Percentiles rank a stretch among this genome's conserved stretches.
phyloP scores from a whole-genome alignment of 345 rosid species.

The Salix suchowensis region DNA sequence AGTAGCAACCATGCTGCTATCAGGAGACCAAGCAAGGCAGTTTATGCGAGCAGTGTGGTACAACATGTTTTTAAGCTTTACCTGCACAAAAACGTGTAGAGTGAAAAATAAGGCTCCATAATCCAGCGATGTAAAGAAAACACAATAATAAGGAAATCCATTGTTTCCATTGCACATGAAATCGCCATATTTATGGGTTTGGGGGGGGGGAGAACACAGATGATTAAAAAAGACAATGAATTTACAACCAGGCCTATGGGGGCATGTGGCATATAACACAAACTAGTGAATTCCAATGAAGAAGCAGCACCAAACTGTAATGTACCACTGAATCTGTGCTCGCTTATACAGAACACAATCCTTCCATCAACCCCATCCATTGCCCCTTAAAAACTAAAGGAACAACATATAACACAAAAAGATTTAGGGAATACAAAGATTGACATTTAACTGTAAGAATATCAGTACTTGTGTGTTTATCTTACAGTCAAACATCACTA shows the following conservation, averaged over 20 bases:
- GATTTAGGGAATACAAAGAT: neutral
- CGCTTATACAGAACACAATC: neutral
- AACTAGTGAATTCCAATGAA: neutral
- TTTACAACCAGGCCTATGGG: neutral
- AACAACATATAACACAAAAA: neutral
- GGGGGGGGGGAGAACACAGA: neutral
- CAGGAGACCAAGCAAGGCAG: slow-evolving; percentile 91
- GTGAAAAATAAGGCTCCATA: neutral
- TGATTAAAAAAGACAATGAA: neutral
- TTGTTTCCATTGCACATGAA: neutral
- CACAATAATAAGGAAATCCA: neutral
- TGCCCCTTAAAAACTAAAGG: neutral
- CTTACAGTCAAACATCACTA: neutral
- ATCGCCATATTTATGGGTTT: neutral
- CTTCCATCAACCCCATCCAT: neutral
- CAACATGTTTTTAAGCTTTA: slow-evolving; percentile 78
- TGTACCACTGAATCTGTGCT: neutral
- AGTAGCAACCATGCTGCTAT: slow-evolving; percentile 65
- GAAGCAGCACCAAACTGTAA: neutral
- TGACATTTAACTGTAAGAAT: neutral
- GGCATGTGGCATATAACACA: neutral
- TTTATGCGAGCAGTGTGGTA: slow-evolving; percentile 82
- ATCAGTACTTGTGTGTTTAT: neutral
- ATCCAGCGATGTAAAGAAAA: neutral
- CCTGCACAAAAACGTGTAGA: slow-evolving; percentile 32